phyloP scores from a whole-genome alignment of 257 asterid genomes.

The Haberlea rhodopensis region DNA sequence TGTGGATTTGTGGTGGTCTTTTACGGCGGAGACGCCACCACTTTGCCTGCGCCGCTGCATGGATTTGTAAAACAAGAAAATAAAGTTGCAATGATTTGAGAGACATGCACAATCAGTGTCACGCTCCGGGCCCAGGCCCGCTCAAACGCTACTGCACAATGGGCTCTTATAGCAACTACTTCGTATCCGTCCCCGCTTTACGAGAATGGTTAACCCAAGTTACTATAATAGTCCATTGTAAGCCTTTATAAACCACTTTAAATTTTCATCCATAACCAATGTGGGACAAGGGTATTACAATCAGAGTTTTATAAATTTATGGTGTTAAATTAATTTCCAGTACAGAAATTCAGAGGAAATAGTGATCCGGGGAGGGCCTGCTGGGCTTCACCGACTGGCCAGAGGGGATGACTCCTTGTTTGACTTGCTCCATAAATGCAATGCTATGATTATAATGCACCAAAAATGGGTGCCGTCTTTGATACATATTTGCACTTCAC shows the following conservation, averaged over 20 bases:
- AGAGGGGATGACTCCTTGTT: constrained; percentile 32
- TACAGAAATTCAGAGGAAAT: constrained; percentile 21
- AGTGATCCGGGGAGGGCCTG: constrained; percentile 37
- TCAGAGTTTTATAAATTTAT: not conserved
- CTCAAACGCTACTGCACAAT: no score
- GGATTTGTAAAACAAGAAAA: constrained; percentile 15
- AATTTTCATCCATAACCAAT: no score
- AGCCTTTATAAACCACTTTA: no score
- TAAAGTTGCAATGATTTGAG: not conserved
- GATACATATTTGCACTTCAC: not conserved
- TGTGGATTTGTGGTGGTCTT: no score
- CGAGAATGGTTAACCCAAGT: no score
- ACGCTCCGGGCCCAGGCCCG: no score
- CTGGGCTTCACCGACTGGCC: constrained; percentile 1
- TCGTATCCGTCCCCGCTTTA: no score
- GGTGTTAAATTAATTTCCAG: not conserved
- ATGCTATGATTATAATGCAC: not conserved
- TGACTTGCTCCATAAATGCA: constrained; percentile 38
- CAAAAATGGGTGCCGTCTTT: not conserved
- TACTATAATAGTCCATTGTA: no score
- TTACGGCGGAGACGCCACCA: constrained; percentile 11
- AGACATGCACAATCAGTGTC: no score
- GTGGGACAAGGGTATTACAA: no score
- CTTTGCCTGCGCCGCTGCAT: constrained; percentile 13
- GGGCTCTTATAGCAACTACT: no score